Conservation (phyloP, 805 yeast genomes). For the Barnettozyma botsteinii region DNA sequence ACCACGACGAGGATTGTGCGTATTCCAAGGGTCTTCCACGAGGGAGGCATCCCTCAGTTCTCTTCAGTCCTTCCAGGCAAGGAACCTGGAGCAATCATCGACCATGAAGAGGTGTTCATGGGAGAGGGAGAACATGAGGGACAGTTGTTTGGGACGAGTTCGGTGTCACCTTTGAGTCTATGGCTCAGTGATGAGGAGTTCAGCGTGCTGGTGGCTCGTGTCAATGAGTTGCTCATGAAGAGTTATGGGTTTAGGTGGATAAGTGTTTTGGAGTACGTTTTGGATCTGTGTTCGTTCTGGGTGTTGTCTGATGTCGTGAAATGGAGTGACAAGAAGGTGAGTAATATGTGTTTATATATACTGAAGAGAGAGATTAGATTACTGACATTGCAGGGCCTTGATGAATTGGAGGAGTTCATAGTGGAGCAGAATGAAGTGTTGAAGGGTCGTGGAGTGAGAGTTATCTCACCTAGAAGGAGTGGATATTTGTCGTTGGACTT, state of each 20-base stretch:
- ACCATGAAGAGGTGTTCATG: conserved; percentile 8
- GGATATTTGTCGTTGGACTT: conserved; percentile 54
- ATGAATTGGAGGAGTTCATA: conserved; percentile 40
- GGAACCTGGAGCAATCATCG: conserved; percentile 55
- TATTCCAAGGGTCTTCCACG: conserved; percentile 48
- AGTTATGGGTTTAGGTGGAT: conserved; percentile 36
- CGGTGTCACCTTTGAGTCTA: conserved; percentile 44
- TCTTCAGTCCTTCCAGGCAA: conserved; percentile 49
- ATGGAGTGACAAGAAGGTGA: conserved; percentile 20
- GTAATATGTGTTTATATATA: not conserved
- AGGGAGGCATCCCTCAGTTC: conserved; percentile 47
- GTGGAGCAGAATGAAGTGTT: conserved; percentile 26
- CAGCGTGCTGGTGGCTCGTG: conserved; percentile 31
- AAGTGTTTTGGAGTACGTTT: conserved; percentile 33
- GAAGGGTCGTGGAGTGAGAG: conserved; percentile 26
- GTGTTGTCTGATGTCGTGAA: conserved; percentile 34
- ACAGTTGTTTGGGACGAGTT: conserved; percentile 45
- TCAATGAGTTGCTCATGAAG: conserved; percentile 38
- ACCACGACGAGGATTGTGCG: conserved; percentile 52
- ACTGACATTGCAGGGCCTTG: conserved; percentile 17
- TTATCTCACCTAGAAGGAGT: conserved; percentile 46
- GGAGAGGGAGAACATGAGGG: conserved; percentile 36
- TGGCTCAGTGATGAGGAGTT: conserved; percentile 37
- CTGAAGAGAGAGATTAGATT: too few species aligned
- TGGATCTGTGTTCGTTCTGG: conserved; percentile 38